A percentile compares a stretch with the other conserved stretches of the same genome.
These are phyloP conservation scores for Rhododendron henanense DNA, from an alignment of 148 eudicot genomes.

Conservation along the genomic window DNA sequence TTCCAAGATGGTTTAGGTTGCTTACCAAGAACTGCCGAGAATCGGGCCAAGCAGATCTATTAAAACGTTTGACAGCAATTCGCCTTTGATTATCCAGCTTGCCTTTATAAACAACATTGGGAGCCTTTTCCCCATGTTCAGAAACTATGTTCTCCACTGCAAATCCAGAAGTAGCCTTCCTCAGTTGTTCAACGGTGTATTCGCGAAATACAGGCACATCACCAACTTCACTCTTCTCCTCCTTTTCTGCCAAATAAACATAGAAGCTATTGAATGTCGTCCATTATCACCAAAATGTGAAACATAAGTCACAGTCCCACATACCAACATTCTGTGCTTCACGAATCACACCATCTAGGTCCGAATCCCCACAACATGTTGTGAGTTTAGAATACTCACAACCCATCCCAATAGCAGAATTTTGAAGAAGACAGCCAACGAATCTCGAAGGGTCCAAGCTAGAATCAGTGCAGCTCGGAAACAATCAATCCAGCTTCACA, in stretches of 20 bases:
- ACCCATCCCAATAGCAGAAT: slow-evolving; percentile 50
- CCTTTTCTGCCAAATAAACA: slow-evolving; percentile 42
- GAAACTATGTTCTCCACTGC: slow-evolving; percentile 93
- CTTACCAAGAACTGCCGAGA: slow-evolving; percentile 80
- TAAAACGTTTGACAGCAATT: slow-evolving; percentile 89
- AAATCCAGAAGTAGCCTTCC: slow-evolving; percentile 84
- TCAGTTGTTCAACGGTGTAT: slow-evolving; percentile 67
- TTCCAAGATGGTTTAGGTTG: not conserved
- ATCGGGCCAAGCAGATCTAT: slow-evolving; percentile 97
- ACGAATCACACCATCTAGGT: slow-evolving; percentile 31
- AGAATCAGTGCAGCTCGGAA: slow-evolving; percentile 9
- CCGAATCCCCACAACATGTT: slow-evolving; percentile 56
- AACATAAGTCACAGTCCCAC: not conserved
- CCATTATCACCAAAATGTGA: not conserved
- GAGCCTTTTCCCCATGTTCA: slow-evolving; percentile 97
- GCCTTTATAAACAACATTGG: slow-evolving; percentile 88
- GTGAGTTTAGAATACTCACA: slow-evolving; percentile 48
- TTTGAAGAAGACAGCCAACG: slow-evolving; percentile 7
- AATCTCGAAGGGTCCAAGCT: slow-evolving; percentile 4
- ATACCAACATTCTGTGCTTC: slow-evolving; percentile 53
- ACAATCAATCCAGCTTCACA: slow-evolving; percentile 14
- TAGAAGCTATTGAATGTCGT: not conserved
- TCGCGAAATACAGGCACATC: slow-evolving; percentile 66
- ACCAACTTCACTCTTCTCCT: slow-evolving; percentile 49
- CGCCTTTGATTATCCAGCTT: slow-evolving; percentile 79